Percentiles rank a stretch among this genome's conserved stretches.
Evolutionary conservation across 2,329 filamentous ascomycete genomes (phyloP).

Genomic region (Cladosporium oxysporum): DNA sequence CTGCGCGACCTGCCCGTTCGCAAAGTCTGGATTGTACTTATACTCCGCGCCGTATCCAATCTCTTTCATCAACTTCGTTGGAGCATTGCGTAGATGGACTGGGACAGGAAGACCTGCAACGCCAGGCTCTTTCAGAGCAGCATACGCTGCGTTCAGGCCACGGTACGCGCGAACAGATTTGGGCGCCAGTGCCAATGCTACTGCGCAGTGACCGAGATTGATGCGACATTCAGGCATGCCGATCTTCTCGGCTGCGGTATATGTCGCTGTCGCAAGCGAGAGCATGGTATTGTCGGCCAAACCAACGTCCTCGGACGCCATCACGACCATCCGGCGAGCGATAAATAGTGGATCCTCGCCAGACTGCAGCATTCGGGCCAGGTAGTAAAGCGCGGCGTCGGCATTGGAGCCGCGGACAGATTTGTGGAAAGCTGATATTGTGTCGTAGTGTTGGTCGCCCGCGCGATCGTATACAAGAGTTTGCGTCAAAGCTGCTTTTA

Average conservation of each 20-base stretch:
- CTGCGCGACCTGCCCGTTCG: constrained; percentile 77
- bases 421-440: constrained; percentile 96
- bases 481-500: constrained; percentile 83
- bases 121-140: constrained; percentile 78
- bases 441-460: constrained; percentile 96
- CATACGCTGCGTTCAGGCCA: constrained; percentile 75
- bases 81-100: constrained; percentile 85
- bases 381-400: constrained; percentile 89
- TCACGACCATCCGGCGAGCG: constrained; percentile 88
- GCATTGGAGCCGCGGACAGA: constrained; percentile 84
- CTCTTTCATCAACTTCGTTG: constrained; percentile 89
- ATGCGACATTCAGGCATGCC: constrained; percentile 95
- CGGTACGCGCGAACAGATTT: constrained; percentile 89
- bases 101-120: constrained; percentile 80
- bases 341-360: constrained; percentile 94
- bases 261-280: constrained; percentile 79
- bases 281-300: constrained; percentile 84
- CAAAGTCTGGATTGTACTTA: constrained; percentile 94
- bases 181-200: constrained; percentile 75
- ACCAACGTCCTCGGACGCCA: constrained; percentile 91
- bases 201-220: constrained; percentile 81
- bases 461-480: constrained; percentile 93
- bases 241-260: constrained; percentile 86
- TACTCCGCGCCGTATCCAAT: constrained; percentile 88
- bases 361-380: constrained; percentile 91